These are phyloP conservation scores for Celoporthe dispersa DNA, from an alignment of 2,329 filamentous ascomycete genomes.

Conservation along the genomic window DNA sequence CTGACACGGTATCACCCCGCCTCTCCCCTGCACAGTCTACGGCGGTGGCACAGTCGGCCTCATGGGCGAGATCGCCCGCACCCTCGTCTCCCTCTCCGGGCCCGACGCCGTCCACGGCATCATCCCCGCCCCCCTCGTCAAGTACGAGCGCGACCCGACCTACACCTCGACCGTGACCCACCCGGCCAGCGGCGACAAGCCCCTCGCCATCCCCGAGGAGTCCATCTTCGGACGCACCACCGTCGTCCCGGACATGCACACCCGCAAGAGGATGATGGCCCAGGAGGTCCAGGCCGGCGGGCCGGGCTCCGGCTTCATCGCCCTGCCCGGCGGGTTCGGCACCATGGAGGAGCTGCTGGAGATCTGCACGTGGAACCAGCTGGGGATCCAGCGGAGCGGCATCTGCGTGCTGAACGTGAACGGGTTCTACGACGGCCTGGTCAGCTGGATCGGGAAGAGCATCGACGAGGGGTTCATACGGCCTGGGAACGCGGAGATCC, in stretches of 20 bases:
- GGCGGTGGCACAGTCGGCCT: conserved; percentile 92
- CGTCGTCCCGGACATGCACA: conserved; percentile 94
- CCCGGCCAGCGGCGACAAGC: conserved; percentile 41
- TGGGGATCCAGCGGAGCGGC: conserved; percentile 84
- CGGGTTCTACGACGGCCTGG: conserved; percentile 88
- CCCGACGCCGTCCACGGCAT: conserved; percentile 87
- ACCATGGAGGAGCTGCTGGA: conserved; percentile 97
- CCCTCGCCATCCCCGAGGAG: conserved; percentile 64
- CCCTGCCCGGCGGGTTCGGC: conserved; percentile 86
- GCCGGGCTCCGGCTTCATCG: conserved; percentile 85
- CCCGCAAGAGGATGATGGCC: conserved; percentile 92
- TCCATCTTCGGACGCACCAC: conserved; percentile 79
- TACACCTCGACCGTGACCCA: conserved; percentile 50
- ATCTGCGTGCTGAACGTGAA: conserved; percentile 86
- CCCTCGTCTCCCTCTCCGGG: conserved; percentile 81
- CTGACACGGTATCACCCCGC: conserved; percentile 22
- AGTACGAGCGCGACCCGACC: conserved; percentile 71
- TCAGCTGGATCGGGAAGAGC: conserved; percentile 79
- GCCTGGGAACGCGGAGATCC: conserved; percentile 71
- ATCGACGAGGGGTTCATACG: conserved; percentile 79
- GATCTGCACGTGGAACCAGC: conserved; percentile 91
- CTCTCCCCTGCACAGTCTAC: conserved; percentile 64
- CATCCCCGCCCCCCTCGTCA: conserved; percentile 84
- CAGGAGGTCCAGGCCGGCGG: conserved; percentile 81
- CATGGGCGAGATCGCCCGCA: conserved; percentile 92